phyloP scores from a whole-genome alignment of 805 yeast genomes.

The Zygosaccharomyces kombuchaensis region DNA sequence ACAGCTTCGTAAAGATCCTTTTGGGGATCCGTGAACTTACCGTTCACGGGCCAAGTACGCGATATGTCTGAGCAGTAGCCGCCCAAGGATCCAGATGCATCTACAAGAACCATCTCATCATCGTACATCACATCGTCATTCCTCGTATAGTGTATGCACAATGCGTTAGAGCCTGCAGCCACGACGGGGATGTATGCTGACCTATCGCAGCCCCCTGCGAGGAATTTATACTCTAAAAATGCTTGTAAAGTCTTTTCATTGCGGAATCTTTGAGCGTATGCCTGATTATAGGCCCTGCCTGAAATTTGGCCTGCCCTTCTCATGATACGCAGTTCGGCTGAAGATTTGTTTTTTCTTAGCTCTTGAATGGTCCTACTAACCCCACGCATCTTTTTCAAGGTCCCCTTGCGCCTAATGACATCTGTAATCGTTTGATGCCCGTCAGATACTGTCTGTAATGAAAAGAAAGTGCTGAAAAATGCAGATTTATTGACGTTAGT shows the following conservation, averaged over 20 bases:
- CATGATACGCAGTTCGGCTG: slow-evolving; percentile 72
- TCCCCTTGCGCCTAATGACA: slow-evolving; percentile 23
- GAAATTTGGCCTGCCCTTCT: slow-evolving; percentile 79
- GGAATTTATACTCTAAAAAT: slow-evolving; percentile 75
- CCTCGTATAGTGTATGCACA: slow-evolving; percentile 89
- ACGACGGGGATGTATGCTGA: slow-evolving; percentile 94
- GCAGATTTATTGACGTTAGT: slow-evolving; percentile 21
- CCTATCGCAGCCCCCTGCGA: slow-evolving; percentile 82
- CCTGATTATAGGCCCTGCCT: slow-evolving; percentile 76
- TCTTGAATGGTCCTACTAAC: slow-evolving; percentile 24
- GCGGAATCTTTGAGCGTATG: slow-evolving; percentile 60
- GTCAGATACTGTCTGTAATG: slow-evolving; percentile 21
- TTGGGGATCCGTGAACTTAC: slow-evolving; percentile 72
- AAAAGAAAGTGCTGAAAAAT: slow-evolving; percentile 32
- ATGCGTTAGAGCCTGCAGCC: slow-evolving; percentile 86
- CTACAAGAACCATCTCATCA: slow-evolving; percentile 84
- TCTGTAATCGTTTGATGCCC: slow-evolving; percentile 30
- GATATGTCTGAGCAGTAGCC: slow-evolving; percentile 96
- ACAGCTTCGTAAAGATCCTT: slow-evolving; percentile 86
- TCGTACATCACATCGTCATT: slow-evolving; percentile 77
- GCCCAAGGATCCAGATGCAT: slow-evolving; percentile 91
- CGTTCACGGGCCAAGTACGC: slow-evolving; percentile 89
- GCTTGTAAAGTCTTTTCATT: slow-evolving; percentile 79
- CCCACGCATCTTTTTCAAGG: slow-evolving; percentile 35
- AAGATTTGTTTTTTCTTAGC: slow-evolving; percentile 65